Evolutionary conservation across 2,329 filamentous ascomycete genomes (phyloP), one percentile per base, ranked within the genome.

Genomic region (Cladophialophora yegresii): DNA sequence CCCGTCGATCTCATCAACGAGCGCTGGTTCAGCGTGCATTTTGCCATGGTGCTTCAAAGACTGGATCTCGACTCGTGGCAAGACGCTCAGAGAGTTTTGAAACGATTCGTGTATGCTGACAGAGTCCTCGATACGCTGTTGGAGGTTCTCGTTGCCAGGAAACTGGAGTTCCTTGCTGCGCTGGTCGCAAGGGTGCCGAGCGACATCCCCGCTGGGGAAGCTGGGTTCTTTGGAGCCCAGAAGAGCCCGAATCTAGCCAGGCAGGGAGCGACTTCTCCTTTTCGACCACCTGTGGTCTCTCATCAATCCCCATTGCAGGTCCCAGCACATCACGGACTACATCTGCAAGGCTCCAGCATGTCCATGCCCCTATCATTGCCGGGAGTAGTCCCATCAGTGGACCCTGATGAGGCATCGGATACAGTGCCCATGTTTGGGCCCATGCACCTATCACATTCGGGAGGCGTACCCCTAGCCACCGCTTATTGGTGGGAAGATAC

Each of bases 1-100:
- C 58, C 58, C 3, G 53, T 53, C 2, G 59, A 58, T 57, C 45
- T 65, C 23, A 50, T 65, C 28, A 53, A 65, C n/a, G 53, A 43
- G 10, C 59, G 58, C 32, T 65, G 63, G 63, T 65, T 65, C 53
- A 58, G 58, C 49, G 58, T 62, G n/a, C 63, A 65, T 40, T 62
- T 65, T 53, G 50, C 58, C 4, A 65, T 65, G 63, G 47, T 65
- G n/a, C 47, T 60, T 23, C 53, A 58, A 30, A 40, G 45, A 49
- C 33, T 62, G 13, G 53, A 54, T 9, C 20, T 65, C n/a, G 33
- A 55, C 13, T 28, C 43, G 9, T 61, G 63, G 63, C 50, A 65
- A 61, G 36, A 30, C 12, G 58, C 54, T 23, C 51, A 54, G 36
- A 26, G 32, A 8, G 43, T 65, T n/a, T 28, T 65, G 16, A 45